A percentile compares a stretch with the other conserved stretches of the same genome.
phyloP scores from a whole-genome alignment of 768 basidiomycete genomes.

The Mycena chlorophos region DNA sequence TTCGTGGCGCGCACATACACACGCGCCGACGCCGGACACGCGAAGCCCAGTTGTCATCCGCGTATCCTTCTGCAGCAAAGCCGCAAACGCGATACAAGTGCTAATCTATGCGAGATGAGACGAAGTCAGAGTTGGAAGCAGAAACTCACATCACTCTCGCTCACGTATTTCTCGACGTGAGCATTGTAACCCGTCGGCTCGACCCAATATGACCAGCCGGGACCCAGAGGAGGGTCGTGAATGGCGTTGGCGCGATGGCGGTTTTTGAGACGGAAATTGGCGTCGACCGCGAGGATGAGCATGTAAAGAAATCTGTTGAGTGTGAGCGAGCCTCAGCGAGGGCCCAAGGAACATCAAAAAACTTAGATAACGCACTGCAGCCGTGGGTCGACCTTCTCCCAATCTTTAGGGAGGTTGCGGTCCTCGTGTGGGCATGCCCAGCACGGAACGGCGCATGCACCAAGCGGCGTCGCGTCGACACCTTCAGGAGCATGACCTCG shows the following conservation, averaged over 20 bases:
- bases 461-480: slow-evolving; percentile 2
- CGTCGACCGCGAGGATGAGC: slow-evolving; percentile 26
- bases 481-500: slow-evolving; percentile 4
- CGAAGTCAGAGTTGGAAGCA: neutral
- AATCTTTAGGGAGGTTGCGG: slow-evolving; percentile 21
- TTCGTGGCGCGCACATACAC: slow-evolving; percentile 1
- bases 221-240: slow-evolving; percentile 12
- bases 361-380: neutral
- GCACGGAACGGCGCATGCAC: slow-evolving; percentile 18
- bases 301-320: slow-evolving; percentile 24
- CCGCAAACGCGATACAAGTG: slow-evolving; percentile 1
- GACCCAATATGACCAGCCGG: slow-evolving; percentile 12
- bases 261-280: slow-evolving; percentile 30
- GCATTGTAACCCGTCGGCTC: slow-evolving; percentile 1
- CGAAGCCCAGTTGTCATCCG: slow-evolving; percentile 1
- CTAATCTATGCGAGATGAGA: neutral
- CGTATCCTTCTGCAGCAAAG: neutral
- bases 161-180: slow-evolving; percentile 10
- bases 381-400: slow-evolving; percentile 8
- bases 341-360: too few species aligned
- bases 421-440: slow-evolving; percentile 24
- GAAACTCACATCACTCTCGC: slow-evolving; percentile 6
- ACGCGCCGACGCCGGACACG: slow-evolving; percentile 1
- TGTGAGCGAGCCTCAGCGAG: neutral
- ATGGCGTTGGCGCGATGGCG: neutral